A percentile compares a stretch with the other conserved stretches of the same genome.
Conservation (phyloP, 768 basidiomycete genomes). For the Rhodotorula sphaerocarpa region DNA sequence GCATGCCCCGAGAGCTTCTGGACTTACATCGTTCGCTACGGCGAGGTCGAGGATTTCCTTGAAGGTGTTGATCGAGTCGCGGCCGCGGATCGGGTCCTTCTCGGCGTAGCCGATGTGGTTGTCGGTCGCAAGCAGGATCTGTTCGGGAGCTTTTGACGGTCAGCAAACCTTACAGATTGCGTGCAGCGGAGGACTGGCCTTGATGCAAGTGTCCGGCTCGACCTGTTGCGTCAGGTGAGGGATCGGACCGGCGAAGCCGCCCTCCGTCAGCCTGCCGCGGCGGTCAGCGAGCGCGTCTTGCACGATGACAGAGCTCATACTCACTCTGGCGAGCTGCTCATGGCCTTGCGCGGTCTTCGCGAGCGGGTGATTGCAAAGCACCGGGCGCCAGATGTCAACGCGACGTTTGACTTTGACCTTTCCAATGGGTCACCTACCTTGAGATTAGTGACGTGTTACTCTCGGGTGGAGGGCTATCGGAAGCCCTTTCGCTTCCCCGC, state of each 20-base stretch:
- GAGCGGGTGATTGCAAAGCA: not conserved
- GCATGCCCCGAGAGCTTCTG: not conserved
- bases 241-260: not conserved
- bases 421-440: no score
- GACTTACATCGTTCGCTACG: slow-evolving; percentile 69
- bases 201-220: slow-evolving; percentile 23
- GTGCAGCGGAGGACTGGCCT: not conserved
- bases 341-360: not conserved
- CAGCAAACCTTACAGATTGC: no score
- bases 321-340: slow-evolving; percentile 12
- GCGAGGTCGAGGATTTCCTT: slow-evolving; percentile 86
- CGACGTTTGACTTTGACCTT: no score
- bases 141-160: not conserved
- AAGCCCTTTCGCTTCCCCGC: no score
- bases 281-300: not conserved
- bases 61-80: slow-evolving; percentile 93
- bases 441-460: no score
- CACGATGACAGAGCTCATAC: not conserved
- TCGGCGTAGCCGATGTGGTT: slow-evolving; percentile 72
- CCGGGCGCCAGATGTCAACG: no score
- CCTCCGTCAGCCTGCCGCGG: slow-evolving; percentile 4
- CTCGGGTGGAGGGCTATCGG: no score
- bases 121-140: slow-evolving; percentile 36
- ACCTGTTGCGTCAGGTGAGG: slow-evolving; percentile 15
- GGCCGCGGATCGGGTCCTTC: slow-evolving; percentile 84